Evolutionary conservation across 768 basidiomycete genomes (phyloP), one percentile per base, ranked within the genome.

Genomic region (Lentinula lateritia): DNA sequence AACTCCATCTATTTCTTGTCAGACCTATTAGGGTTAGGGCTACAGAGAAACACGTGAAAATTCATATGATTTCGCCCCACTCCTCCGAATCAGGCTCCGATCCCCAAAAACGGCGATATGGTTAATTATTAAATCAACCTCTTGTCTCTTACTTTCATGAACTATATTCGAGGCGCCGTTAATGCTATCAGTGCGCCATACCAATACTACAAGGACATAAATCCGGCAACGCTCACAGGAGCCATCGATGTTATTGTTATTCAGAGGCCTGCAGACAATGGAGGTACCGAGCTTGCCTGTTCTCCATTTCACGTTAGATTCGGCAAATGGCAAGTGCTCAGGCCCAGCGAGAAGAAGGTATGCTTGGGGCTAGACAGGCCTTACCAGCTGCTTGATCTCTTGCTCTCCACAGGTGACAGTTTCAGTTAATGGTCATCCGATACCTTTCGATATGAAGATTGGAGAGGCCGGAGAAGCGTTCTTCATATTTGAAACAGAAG

Each of bases 161-260:
- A 93, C 78, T 94, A 93, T 74, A 76, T 94, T 70, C 87, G 92
- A 66, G 92, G 92, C 64, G 91, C 92, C 23, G 87, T 93, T 71
- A 89, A 78, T 69, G 90, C 89, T 45, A 90, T 93, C 71, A 89
- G 86, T 73, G 92, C 89, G 12, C 90, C 91, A 13, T 92, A 92
- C 71, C 89, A 91, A 63, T 94, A 93, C 77, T 94, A 94, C 81
- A 90, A 87, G 73, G 92, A 92, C 61, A 92, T 97, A 64, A 99
- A 99, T 68, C 95, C 97, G 0, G 89, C 96, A 0, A 99, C 97
- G 0, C 85, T 99, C 61, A 97, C 95, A 4, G 96, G 97, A 50
- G 97, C 97, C 48, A 97, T 98, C 82, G 96, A 99, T 81, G 93
- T 99, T 74, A 95, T 99, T 69, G 96, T 98, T 66, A 86, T 99